Evolutionary conservation across 805 yeast species (phyloP).

Genomic region (Kazachstania africana): DNA sequence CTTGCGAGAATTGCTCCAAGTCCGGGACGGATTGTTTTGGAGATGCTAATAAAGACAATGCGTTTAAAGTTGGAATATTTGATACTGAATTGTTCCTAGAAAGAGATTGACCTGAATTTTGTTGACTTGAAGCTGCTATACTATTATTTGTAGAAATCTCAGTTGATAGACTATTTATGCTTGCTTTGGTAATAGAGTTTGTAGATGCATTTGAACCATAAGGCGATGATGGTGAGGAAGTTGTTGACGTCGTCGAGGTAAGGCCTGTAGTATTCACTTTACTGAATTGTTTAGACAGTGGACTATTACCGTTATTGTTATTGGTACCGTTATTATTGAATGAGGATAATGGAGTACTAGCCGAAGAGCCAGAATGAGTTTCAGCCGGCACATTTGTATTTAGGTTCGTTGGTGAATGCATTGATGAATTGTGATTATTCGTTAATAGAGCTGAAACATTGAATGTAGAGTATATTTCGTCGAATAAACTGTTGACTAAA

Average conservation of each 20-base stretch:
- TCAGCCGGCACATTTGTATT: too few species aligned
- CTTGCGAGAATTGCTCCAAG: constrained; percentile 1
- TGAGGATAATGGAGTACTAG: too few species aligned
- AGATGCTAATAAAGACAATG: not conserved
- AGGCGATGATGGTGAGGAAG: too few species aligned
- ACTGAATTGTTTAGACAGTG: too few species aligned
- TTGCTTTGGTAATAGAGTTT: not conserved
- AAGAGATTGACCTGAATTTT: too few species aligned
- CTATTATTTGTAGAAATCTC: not conserved
- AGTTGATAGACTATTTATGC: not conserved
- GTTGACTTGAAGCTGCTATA: not conserved
- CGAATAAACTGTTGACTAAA: constrained; percentile 10
- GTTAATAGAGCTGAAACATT: constrained; percentile 14
- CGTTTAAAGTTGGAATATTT: not conserved
- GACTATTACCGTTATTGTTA: too few species aligned
- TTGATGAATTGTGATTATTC: constrained; percentile 1
- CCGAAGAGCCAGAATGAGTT: too few species aligned
- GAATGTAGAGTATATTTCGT: constrained; percentile 17
- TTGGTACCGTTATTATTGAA: too few species aligned
- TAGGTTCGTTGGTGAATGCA: too few species aligned
- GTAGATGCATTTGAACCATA: too few species aligned
- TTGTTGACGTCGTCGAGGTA: too few species aligned
- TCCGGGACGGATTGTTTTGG: constrained; percentile 1
- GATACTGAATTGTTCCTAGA: not conserved
- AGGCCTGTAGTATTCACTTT: too few species aligned